Conservation (phyloP, 1,284 basidiomycete species). For the Malassezia dermatis region DNA sequence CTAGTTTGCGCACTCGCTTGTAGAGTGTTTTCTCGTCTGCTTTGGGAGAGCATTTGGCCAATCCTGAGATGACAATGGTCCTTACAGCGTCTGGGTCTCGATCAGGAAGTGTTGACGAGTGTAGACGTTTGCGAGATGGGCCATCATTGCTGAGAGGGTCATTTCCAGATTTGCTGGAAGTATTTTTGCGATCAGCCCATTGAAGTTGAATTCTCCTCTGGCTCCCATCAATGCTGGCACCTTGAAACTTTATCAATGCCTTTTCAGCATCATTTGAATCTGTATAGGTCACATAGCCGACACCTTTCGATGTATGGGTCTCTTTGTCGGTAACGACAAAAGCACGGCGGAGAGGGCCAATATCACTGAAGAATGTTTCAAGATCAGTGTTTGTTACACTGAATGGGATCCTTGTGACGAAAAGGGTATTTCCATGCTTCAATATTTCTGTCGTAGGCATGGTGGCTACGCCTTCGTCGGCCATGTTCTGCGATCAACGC, state of each 20-base stretch:
- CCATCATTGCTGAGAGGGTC: neutral
- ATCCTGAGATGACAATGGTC: constrained; percentile 39
- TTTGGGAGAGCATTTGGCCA: constrained; percentile 26
- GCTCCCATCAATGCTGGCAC: constrained; percentile 35
- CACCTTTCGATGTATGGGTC: constrained; percentile 78
- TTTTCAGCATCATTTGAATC: constrained; percentile 68
- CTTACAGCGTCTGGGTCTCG: constrained; percentile 38
- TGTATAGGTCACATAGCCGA: constrained; percentile 93
- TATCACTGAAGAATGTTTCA: constrained; percentile 82
- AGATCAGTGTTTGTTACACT: constrained; percentile 80
- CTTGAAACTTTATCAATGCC: constrained; percentile 38
- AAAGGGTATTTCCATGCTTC: constrained; percentile 37
- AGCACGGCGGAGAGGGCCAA: constrained; percentile 83
- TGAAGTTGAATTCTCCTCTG: constrained; percentile 36
- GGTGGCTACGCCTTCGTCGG: neutral
- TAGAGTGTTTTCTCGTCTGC: constrained; percentile 41
- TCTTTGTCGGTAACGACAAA: constrained; percentile 77
- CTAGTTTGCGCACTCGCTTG: constrained; percentile 43
- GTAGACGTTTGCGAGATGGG: neutral
- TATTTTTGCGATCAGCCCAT: constrained; percentile 31
- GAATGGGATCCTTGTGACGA: constrained; percentile 60
- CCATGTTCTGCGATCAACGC: neutral
- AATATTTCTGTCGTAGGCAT: neutral
- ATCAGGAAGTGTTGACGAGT: constrained; percentile 22
- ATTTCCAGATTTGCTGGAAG: constrained; percentile 18